These are phyloP conservation scores for Quercus phellos DNA, from an alignment of 331 rosid genomes.

Conservation along the genomic window DNA sequence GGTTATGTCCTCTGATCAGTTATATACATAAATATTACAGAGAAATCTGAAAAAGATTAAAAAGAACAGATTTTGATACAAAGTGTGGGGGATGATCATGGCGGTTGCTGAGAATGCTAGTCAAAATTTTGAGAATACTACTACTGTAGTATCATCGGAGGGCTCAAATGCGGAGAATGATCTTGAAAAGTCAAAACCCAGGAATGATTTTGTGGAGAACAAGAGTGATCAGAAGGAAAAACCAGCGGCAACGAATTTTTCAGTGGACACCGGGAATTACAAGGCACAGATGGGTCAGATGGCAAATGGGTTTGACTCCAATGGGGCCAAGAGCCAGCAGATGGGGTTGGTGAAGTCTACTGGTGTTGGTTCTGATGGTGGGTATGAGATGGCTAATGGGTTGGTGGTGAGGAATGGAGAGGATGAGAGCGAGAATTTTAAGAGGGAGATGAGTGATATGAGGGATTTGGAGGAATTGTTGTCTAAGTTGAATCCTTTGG, in stretches of 20 bases:
- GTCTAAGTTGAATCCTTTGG: slow-evolving; percentile 96
- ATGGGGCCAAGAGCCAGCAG: slow-evolving; percentile 47
- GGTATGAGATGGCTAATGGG: slow-evolving; percentile 39
- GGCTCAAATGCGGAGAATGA: slow-evolving; percentile 41
- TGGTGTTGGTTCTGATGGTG: slow-evolving; percentile 34
- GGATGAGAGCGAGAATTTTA: slow-evolving; percentile 50
- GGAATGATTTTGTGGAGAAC: slow-evolving; percentile 32
- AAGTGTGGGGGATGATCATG: slow-evolving; percentile 46
- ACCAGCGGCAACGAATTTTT: slow-evolving; percentile 19
- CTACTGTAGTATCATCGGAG: slow-evolving; percentile 47
- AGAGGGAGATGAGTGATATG: slow-evolving; percentile 84
- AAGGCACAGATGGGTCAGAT: slow-evolving; percentile 56
- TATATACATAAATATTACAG: slow-evolving; percentile 15
- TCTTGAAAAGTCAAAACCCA: slow-evolving; percentile 62
- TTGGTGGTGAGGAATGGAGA: slow-evolving; percentile 35
- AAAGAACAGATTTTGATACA: slow-evolving; percentile 21
- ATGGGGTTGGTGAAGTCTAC: slow-evolving; percentile 36
- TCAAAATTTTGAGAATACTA: slow-evolving; percentile 60
- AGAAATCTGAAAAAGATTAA: slow-evolving; percentile 20
- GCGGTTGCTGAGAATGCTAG: slow-evolving; percentile 90
- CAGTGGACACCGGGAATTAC: slow-evolving; percentile 46
- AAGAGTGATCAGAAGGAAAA: slow-evolving; percentile 36
- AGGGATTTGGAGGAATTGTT: slow-evolving; percentile 90
- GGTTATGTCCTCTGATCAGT: slow-evolving; percentile 8
- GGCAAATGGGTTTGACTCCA: slow-evolving; percentile 61